Percentiles rank a stretch among this genome's conserved stretches.
Evolutionary conservation across 371 early-diverging fungal species (phyloP).

Genomic region (Saksenaea vasiformis): DNA sequence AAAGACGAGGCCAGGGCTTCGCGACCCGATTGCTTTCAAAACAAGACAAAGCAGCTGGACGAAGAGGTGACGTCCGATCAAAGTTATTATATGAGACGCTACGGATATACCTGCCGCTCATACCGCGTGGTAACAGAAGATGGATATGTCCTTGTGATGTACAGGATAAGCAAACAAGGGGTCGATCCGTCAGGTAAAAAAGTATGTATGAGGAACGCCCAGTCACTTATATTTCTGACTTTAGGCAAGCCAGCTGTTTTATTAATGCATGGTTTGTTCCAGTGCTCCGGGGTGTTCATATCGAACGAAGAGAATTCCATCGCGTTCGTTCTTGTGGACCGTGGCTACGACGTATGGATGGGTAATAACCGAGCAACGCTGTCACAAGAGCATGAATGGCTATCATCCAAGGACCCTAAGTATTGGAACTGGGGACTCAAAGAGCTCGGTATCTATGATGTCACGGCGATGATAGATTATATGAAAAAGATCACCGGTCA

Average conservation of each 20-base stretch:
- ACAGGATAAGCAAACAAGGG: slow-evolving; percentile 32
- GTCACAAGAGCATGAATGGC: slow-evolving; percentile 25
- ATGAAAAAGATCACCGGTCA: slow-evolving; percentile 28
- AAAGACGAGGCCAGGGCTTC: no score
- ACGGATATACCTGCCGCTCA: slow-evolving; percentile 41
- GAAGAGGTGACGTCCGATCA: slow-evolving; percentile 36
- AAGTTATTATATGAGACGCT: slow-evolving; percentile 31
- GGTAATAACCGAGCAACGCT: slow-evolving; percentile 46
- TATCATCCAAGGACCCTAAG: slow-evolving; percentile 34
- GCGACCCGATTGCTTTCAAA: background rate
- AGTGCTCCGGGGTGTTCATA: slow-evolving; percentile 59
- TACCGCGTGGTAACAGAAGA: slow-evolving; percentile 46
- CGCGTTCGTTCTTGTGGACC: slow-evolving; percentile 52
- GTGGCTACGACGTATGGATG: slow-evolving; percentile 59
- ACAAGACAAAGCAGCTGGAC: slow-evolving; percentile 8
- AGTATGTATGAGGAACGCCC: background rate
- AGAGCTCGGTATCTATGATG: slow-evolving; percentile 54
- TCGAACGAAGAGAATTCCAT: slow-evolving; percentile 52
- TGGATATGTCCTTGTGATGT: slow-evolving; percentile 44
- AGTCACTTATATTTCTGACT: background rate
- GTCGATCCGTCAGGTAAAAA: background rate
- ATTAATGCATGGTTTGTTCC: slow-evolving; percentile 64
- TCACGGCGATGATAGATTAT: slow-evolving; percentile 46
- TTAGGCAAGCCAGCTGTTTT: slow-evolving; percentile 45
- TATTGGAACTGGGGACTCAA: slow-evolving; percentile 63